Base-by-base conservation (phyloP, 495 filamentous ascomycete species). In the Clohesyomyces aquaticus region DNA sequence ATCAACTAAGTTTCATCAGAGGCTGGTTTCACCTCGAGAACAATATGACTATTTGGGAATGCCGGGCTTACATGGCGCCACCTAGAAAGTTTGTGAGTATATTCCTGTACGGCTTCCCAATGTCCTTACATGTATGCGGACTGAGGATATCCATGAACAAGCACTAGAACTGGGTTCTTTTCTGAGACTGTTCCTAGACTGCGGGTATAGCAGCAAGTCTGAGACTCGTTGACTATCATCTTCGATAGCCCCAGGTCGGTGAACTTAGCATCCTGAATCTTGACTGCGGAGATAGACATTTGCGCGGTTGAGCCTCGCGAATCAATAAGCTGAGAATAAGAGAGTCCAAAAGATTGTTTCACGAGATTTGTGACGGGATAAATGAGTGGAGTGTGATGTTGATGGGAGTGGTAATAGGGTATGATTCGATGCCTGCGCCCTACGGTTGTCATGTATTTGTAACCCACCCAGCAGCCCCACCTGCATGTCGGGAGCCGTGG, bases 111-210 rank as follows among this genome's bases (percentile, higher is more conserved):
- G 22, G 51, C 6, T 42, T 29, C 50, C 10, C 23, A 18, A 18
- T 28, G 18, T 16, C 23, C 57, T 48, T 43, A 61, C 72, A 74
- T 69, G 38, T 71, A 74, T 0, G 59, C 22, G 11, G 56, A 63
- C 29, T 75, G 41, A 11, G 73, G 73, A 42, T 72, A 75, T 19
- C 73, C 73, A 63, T 75, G 73, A 19, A 75, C 65, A 2, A 72
- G 55, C 18, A 71, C 64, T 12, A 75, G 43, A 10, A 73, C 59
- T 3, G 73, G 71, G 21, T 66, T 63, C 32, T 56, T 56, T 6
- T 59, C 63, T 27, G 52, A 58, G 1, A 50, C 59, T 11, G 23
- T 10, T 1, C 61, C 57, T 28, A 70, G 42, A 28, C 41, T 42
- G 1, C 63, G 63, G 52, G 48, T 59, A 29, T 70, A 70, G 16